phyloP scores from a whole-genome alignment of 2,329 filamentous ascomycete species.

The Neonectria faginata region DNA sequence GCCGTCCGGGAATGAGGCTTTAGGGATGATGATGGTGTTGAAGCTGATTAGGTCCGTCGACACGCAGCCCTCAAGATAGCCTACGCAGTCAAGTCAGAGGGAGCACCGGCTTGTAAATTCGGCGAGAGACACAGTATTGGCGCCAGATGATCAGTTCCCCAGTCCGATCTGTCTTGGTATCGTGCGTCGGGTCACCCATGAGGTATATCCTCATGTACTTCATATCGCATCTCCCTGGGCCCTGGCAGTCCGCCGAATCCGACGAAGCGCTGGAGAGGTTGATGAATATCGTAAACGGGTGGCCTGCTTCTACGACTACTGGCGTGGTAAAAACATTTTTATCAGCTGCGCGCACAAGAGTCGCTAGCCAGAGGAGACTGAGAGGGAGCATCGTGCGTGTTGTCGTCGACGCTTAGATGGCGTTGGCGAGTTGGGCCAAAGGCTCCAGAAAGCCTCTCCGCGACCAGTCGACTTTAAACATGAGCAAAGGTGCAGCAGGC shows the following conservation, averaged over 20 bases:
- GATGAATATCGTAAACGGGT: background rate
- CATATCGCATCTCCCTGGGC: conserved; percentile 6
- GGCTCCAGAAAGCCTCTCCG: background rate
- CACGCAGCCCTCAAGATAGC: conserved; percentile 18
- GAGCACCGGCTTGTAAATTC: background rate
- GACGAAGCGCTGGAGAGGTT: background rate
- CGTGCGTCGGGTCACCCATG: conserved; percentile 8
- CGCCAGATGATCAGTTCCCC: background rate
- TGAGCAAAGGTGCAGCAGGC: background rate
- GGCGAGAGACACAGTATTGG: conserved; percentile 8
- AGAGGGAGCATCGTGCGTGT: background rate
- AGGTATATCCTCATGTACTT: conserved; percentile 12
- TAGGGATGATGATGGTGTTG: conserved; percentile 12
- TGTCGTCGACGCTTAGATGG: background rate
- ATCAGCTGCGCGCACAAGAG: background rate
- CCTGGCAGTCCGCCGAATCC: background rate
- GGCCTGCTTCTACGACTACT: conserved; percentile 2
- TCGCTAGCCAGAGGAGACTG: background rate
- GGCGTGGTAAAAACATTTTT: background rate
- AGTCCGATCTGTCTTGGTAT: background rate
- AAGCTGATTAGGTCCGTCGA: conserved; percentile 15
- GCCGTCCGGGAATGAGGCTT: conserved; percentile 13
- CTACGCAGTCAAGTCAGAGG: conserved; percentile 1
- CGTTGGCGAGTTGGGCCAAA: background rate
- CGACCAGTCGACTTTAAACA: background rate